Base-by-base conservation (phyloP, 2,329 filamentous ascomycete species). In the Aspergillus phoenicis region DNA sequence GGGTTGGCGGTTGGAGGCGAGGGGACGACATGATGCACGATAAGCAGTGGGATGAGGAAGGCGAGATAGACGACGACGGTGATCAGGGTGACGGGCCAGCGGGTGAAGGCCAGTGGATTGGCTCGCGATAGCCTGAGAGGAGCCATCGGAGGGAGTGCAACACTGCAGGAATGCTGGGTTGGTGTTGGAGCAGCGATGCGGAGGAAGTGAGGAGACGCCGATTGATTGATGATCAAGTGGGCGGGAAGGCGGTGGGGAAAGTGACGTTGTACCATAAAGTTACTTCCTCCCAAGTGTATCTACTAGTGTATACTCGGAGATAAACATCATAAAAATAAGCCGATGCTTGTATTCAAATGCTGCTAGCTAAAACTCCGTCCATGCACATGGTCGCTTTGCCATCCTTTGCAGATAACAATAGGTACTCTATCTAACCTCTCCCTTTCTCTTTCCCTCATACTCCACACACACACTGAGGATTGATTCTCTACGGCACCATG, bases 61-160 rank as follows among this genome's bases (percentile, higher is more conserved):
- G 89, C 90, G 59, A 95, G 81, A 78, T 98, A 98, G 62, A 92
- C 81, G 63, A 87, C 73, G 11, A 87, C 87, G 45, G 88, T 89
- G 81, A 93, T 89, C 73, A 97, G 83, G 38, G 91, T 93, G 61
- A 98, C 94, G 54, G 91, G 89, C 65, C 86, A 83, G 28, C 91
- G 90, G 63, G 87, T 87, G 78, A 98, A 99, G 62, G 88, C 89
- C 71, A 97, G 65, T 38, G 80, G 80, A 62, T 82, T 82, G 64
- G 69, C 72, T 43, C 69, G 65, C 24, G 65, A 64, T 47, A 62
- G 54, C 63, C 66, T 71, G 49, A 66, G 58, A 60, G 66, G 64
- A 68, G 75, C 71, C 77, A 79, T 78, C 55, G 55, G 62, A 59
- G 55, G 55, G 62, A 59, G 56, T n/a, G 41, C 55, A 61, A 33